Evolutionary conservation across 2,329 filamentous ascomycete genomes (phyloP), one percentile per base, ranked within the genome.

Genomic region (Ampelomyces quisqualis): DNA sequence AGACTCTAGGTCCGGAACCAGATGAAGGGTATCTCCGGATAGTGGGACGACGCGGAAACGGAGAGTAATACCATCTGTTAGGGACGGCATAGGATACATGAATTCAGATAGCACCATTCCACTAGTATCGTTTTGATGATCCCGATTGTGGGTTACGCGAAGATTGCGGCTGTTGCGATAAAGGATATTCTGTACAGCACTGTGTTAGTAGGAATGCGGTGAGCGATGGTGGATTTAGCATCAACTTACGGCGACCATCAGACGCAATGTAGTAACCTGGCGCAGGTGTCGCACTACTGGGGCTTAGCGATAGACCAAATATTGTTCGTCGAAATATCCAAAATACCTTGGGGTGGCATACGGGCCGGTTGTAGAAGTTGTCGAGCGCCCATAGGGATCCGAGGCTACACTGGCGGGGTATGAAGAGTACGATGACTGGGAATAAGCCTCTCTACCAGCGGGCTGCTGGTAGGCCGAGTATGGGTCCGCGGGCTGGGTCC

Each of bases 251-350:
- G 32, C 58, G 59, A 50, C 65, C 65, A 46, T 68, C 65, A 23
- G 64, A 67, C 43, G 63, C 64, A 41, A 64, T 62, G 52, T 67
- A 67, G 47, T 64, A 67, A 38, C 64, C 62, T 42, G 63, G 62
- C 22, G 55, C 53, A 44, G 59, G 53, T 42, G 55, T 53, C 45
- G 58, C 36, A 62, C 61, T 67, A 58, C 41, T 43, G 43, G 55
- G 60, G 58, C 59, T 69, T 68, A 69, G 66, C 60, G 62, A 64
- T 65, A 67, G 49, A 64, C 66, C 65, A 67, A 65, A 64, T 52
- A 68, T 33, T 51, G 47, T 34, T 62, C 57, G 56, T 66, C 58
- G 51, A 51, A 62, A 46, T 67, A 65, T 54, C 66, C 64, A 65
- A 69, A 70, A 70, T 70, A 70, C 68, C 68, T 70, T 62, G 65